Conservation (phyloP, 23 red algal genomes). For the Gracilaria gracilis region DNA sequence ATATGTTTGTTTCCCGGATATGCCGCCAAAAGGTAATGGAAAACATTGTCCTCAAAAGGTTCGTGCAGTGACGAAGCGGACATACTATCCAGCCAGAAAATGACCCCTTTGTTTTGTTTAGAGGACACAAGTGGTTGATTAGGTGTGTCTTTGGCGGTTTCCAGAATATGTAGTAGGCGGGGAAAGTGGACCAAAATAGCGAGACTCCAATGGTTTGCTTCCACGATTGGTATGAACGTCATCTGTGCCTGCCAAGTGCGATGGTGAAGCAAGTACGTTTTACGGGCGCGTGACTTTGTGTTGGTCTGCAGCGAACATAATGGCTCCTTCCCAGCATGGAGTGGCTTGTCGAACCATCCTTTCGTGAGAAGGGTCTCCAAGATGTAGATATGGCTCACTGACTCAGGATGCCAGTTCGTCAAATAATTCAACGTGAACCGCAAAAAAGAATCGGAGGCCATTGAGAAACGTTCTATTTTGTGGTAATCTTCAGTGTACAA, state of each 20-base stretch:
- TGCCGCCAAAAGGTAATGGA: not conserved
- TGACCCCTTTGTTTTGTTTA: not conserved
- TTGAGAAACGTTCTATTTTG: not conserved
- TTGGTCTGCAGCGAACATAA: not conserved
- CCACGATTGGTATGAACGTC: not conserved
- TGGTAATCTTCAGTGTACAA: not conserved
- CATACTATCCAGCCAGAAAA: constrained; percentile 21
- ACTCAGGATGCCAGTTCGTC: not conserved
- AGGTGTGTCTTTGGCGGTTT: not conserved
- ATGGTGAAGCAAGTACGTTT: not conserved
- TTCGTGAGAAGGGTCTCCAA: not conserved
- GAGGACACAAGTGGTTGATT: not conserved
- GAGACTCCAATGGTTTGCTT: not conserved
- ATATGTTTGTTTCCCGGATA: not conserved
- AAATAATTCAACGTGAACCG: not conserved
- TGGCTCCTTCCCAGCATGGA: not conserved
- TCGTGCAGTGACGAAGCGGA: not conserved
- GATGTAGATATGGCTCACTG: too few relatives aligned
- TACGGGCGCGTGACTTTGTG: not conserved
- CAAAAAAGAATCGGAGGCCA: not conserved
- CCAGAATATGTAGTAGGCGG: not conserved
- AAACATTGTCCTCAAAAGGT: not conserved
- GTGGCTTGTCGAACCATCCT: not conserved
- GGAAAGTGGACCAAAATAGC: not conserved
- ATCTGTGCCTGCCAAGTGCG: not conserved